These are phyloP conservation scores for Phlebopus sp. DNA, from an alignment of 1,284 basidiomycete genomes.

Conservation along the genomic window DNA sequence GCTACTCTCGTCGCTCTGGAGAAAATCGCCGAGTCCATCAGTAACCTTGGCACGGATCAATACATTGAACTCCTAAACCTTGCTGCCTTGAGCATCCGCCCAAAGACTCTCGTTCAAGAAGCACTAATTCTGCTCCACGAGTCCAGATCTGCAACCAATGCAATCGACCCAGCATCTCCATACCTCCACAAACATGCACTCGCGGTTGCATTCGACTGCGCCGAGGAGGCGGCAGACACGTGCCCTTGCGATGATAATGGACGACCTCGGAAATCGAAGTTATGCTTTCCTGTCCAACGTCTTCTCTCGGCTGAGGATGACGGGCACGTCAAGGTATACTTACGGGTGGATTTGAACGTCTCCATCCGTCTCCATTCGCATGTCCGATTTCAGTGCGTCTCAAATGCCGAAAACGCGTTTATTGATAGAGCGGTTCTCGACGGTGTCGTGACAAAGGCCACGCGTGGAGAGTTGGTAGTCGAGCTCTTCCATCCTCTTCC, in stretches of 20 bases:
- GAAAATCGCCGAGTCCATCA: constrained; percentile 45
- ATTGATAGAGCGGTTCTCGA: constrained; percentile 47
- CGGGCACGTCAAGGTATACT: constrained; percentile 43
- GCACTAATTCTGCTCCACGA: constrained; percentile 57
- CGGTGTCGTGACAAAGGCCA: constrained; percentile 49
- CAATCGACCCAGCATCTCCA: constrained; percentile 25
- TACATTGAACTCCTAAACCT: constrained; percentile 55
- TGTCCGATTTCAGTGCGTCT: constrained; percentile 56
- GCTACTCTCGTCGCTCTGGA: constrained; percentile 57
- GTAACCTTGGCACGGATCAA: constrained; percentile 35
- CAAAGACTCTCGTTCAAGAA: constrained; percentile 52
- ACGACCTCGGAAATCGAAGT: constrained; percentile 39
- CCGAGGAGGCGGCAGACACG: constrained; percentile 61
- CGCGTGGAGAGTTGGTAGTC: constrained; percentile 52
- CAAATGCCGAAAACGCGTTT: constrained; percentile 49
- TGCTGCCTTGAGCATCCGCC: constrained; percentile 46
- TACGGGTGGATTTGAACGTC: constrained; percentile 51
- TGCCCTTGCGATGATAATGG: constrained; percentile 63
- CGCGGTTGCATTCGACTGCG: constrained; percentile 55
- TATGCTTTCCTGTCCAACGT: constrained; percentile 39
- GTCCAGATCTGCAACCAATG: constrained; percentile 29
- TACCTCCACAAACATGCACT: constrained; percentile 56
- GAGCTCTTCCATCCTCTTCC: constrained; percentile 54
- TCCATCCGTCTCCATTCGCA: constrained; percentile 58
- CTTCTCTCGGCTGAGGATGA: constrained; percentile 33